Percentiles rank a stretch among this genome's conserved stretches.
These are phyloP conservation scores for Inga laurina DNA, from an alignment of 306 rosid genomes.

Conservation along the genomic window DNA sequence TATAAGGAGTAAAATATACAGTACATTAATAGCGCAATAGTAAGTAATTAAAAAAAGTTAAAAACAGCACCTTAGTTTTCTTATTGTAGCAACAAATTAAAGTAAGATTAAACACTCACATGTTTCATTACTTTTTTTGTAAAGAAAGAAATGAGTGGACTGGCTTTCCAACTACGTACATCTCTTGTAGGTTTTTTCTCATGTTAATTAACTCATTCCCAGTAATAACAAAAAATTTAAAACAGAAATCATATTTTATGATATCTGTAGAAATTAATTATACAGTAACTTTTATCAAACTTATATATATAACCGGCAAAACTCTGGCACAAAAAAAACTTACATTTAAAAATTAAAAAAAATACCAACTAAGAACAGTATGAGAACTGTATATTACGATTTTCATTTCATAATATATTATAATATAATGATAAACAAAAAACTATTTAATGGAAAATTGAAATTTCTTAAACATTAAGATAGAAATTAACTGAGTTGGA, in stretches of 20 bases:
- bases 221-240: too few relatives aligned
- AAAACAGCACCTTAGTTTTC: not conserved
- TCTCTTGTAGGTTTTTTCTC: too few relatives aligned
- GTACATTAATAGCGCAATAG: not conserved
- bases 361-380: too few relatives aligned
- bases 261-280: too few relatives aligned
- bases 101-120: not conserved
- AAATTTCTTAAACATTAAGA: not conserved
- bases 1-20: not conserved
- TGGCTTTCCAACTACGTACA: not conserved
- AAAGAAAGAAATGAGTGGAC: not conserved
- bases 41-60: not conserved
- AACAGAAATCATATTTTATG: too few relatives aligned
- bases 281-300: too few relatives aligned
- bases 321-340: too few relatives aligned
- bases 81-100: not conserved
- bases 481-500: not conserved
- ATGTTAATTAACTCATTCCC: too few relatives aligned
- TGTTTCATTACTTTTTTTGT: not conserved
- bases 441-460: too few relatives aligned
- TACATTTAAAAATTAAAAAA: too few relatives aligned
- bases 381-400: not conserved
- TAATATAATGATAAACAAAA: not conserved
- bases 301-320: too few relatives aligned
- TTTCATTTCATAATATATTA: not conserved